Conservation (phyloP, 305 asterid genomes). For the Fraxinus albicans region DNA sequence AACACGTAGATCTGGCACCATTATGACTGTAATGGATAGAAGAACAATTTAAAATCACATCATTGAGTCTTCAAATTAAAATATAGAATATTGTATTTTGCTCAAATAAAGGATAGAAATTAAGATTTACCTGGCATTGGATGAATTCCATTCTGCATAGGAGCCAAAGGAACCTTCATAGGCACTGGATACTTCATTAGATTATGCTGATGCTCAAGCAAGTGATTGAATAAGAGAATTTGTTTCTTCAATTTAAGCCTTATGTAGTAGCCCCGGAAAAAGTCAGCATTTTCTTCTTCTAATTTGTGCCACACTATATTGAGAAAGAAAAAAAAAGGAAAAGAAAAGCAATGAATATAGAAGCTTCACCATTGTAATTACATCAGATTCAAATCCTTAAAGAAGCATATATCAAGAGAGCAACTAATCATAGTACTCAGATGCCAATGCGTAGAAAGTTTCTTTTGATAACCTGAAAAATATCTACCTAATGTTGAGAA, state of each 20-base stretch:
- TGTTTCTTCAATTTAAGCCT: slow-evolving; percentile 82
- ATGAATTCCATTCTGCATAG: slow-evolving; percentile 75
- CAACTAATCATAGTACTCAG: background rate
- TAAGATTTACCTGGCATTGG: slow-evolving; percentile 71
- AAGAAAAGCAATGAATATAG: background rate
- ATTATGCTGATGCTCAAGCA: slow-evolving; percentile 82
- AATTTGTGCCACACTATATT: slow-evolving; percentile 83
- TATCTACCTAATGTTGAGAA: slow-evolving; percentile 83
- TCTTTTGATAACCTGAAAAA: slow-evolving; percentile 5
- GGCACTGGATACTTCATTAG: slow-evolving; percentile 79
- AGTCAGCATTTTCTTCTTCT: slow-evolving; percentile 62
- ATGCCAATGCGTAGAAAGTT: background rate
- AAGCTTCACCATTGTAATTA: background rate
- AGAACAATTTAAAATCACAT: background rate
- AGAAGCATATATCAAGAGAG: background rate
- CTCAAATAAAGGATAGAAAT: background rate
- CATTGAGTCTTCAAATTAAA: background rate
- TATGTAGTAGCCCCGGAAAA: slow-evolving; percentile 61
- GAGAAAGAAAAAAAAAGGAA: slow-evolving; percentile 3
- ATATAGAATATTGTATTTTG: background rate
- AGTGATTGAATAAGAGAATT: slow-evolving; percentile 81
- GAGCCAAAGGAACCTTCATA: slow-evolving; percentile 59
- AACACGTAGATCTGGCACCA: background rate
- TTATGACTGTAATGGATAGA: background rate
- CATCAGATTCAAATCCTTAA: background rate